Conservation (phyloP, 768 basidiomycete genomes). For the Tulasnella sp. region DNA sequence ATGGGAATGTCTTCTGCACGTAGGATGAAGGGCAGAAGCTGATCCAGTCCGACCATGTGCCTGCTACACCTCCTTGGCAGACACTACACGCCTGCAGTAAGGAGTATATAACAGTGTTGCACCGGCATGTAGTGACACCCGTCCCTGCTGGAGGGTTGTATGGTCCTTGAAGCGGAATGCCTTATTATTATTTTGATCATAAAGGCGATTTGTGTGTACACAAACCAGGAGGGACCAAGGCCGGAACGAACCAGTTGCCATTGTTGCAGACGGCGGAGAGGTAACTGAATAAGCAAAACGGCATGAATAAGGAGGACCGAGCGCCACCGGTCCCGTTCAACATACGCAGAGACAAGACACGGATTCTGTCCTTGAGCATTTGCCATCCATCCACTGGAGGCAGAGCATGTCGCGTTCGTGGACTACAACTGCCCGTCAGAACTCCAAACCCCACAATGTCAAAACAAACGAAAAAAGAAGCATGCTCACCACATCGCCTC, state of each 20-base stretch:
- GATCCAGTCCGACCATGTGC: conserved; percentile 12
- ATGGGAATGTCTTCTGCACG: neutral
- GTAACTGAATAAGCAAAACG: neutral
- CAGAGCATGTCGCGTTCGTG: conserved; percentile 1
- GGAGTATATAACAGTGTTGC: conserved; percentile 11
- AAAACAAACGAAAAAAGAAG: no score
- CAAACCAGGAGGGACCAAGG: neutral
- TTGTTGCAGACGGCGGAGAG: neutral
- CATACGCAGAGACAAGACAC: conserved; percentile 12
- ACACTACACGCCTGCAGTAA: conserved; percentile 1
- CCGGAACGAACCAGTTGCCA: neutral
- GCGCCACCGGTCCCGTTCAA: neutral
- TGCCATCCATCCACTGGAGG: neutral
- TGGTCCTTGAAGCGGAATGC: neutral
- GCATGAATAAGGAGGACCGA: neutral
- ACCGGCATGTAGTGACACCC: conserved; percentile 2
- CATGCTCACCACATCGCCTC: no score
- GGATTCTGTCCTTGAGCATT: conserved; percentile 8
- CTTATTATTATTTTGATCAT: neutral
- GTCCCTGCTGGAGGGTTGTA: neutral
- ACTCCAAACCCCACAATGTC: no score
- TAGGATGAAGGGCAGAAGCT: neutral
- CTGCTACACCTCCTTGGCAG: conserved; percentile 9
- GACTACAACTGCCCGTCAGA: no score
- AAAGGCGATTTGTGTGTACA: neutral